Percentiles rank a stretch among this genome's conserved stretches.
phyloP scores from a whole-genome alignment of 1,139 yeast genomes.

The Sugiyamaella novakii region DNA sequence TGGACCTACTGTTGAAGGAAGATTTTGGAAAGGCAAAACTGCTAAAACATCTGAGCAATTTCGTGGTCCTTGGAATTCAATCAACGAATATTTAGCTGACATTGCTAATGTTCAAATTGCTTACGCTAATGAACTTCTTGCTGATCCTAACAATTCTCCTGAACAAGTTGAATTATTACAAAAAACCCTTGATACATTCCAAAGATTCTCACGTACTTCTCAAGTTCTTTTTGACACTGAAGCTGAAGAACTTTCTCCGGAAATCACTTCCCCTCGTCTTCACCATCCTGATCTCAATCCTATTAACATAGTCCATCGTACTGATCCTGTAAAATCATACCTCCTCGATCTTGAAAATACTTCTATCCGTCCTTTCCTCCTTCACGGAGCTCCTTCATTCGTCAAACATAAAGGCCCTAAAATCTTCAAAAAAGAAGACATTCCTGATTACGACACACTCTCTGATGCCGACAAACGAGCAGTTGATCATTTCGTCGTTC shows the following conservation, averaged over 20 bases:
- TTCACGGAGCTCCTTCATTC: constrained; percentile 77
- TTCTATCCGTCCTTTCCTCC: constrained; percentile 75
- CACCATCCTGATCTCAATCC: constrained; percentile 88
- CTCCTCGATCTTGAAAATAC: constrained; percentile 83
- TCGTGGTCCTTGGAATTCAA: constrained; percentile 77
- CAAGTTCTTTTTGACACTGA: constrained; percentile 53
- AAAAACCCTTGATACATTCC: constrained; percentile 51
- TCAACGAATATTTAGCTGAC: constrained; percentile 59
- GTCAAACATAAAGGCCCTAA: constrained; percentile 87
- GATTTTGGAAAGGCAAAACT: constrained; percentile 66
- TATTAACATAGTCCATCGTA: constrained; percentile 62
- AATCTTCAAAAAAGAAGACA: constrained; percentile 72
- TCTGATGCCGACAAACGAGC: constrained; percentile 75
- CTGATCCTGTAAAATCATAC: constrained; percentile 42
- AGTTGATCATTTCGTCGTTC: constrained; percentile 79
- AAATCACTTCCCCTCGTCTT: constrained; percentile 72
- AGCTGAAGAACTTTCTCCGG: constrained; percentile 30
- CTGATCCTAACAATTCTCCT: constrained; percentile 52
- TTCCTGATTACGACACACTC: constrained; percentile 67
- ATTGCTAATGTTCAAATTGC: constrained; percentile 71
- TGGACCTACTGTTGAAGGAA: constrained; percentile 85
- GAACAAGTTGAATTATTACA: constrained; percentile 47
- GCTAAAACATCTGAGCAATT: constrained; percentile 33
- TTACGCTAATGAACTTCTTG: constrained; percentile 57
- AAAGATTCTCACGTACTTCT: constrained; percentile 57